These are phyloP conservation scores for Cunninghamia lanceolata DNA, from an alignment of 75 land plant genomes.

Conservation along the genomic window DNA sequence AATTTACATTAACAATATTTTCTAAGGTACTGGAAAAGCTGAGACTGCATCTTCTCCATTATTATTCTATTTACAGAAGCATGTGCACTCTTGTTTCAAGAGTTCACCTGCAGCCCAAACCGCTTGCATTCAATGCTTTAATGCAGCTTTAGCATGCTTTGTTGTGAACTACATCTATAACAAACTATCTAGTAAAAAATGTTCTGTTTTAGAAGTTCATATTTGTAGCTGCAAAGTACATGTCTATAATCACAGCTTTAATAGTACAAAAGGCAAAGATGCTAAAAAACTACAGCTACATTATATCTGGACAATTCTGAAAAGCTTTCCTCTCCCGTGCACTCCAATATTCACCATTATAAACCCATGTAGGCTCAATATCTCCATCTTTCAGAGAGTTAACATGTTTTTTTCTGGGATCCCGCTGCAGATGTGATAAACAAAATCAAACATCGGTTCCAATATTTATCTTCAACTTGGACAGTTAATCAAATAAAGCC, in stretches of 20 bases:
- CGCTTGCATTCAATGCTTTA: not conserved
- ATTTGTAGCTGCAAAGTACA: no score
- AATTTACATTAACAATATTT: not conserved
- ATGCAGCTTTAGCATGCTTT: not conserved
- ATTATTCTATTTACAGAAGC: not conserved
- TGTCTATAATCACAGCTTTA: not conserved
- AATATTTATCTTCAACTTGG: not conserved
- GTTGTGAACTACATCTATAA: not conserved
- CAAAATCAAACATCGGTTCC: not conserved
- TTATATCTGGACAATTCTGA: conserved; percentile 38
- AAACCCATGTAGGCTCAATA: conserved; percentile 37
- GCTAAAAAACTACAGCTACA: conserved; percentile 13
- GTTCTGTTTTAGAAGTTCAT: not conserved
- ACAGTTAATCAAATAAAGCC: not conserved
- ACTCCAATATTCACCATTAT: conserved; percentile 31
- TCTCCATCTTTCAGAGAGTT: conserved; percentile 17
- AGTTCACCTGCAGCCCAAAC: not conserved
- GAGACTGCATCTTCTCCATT: not conserved
- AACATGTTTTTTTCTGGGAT: conserved; percentile 26
- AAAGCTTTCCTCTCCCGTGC: conserved; percentile 35
- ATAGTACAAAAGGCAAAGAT: not conserved
- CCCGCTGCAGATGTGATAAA: conserved; percentile 20
- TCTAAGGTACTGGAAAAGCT: not conserved
- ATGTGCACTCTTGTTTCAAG: not conserved
- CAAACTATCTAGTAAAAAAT: not conserved